Evolutionary conservation across 2,329 filamentous ascomycete genomes (phyloP).

Genomic region (Pseudogymnoascus sp.): DNA sequence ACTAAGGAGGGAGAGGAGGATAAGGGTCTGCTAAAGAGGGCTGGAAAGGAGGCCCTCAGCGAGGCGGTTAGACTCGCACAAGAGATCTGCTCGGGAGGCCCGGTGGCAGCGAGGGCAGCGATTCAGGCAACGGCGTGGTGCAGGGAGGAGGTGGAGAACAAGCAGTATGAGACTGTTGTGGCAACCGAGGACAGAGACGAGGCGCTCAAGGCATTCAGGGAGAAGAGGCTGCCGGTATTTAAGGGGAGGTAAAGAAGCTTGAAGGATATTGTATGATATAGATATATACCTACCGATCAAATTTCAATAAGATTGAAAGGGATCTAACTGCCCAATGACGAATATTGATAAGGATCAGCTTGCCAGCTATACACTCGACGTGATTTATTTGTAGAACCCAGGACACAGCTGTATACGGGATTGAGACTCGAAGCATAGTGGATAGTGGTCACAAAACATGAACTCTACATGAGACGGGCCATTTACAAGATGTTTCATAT

Average conservation of each 20-base stretch:
- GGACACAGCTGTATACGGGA: neutral
- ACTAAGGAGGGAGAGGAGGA: constrained; percentile 33
- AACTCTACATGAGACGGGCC: neutral
- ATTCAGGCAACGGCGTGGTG: constrained; percentile 69
- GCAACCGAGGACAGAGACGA: constrained; percentile 80
- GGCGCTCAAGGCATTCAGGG: constrained; percentile 75
- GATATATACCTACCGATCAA: neutral
- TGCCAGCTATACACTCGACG: neutral
- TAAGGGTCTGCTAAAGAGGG: constrained; percentile 43
- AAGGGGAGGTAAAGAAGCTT: constrained; percentile 40
- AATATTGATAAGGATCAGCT: neutral
- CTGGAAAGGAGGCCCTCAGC: constrained; percentile 59
- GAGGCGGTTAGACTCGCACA: constrained; percentile 71
- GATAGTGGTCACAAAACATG: neutral
- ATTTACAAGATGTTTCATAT: constrained; percentile 6
- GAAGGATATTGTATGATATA: neutral
- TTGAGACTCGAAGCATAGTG: neutral
- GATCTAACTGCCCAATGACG: neutral
- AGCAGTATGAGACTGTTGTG: constrained; percentile 77
- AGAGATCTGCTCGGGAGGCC: constrained; percentile 85
- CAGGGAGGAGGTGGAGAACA: constrained; percentile 71
- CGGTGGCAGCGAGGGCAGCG: constrained; percentile 71
- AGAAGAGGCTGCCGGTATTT: constrained; percentile 65
- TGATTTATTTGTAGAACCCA: neutral
- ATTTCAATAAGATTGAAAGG: neutral